phyloP scores from a whole-genome alignment of 768 basidiomycete species.

The Boletus rubescentipes region DNA sequence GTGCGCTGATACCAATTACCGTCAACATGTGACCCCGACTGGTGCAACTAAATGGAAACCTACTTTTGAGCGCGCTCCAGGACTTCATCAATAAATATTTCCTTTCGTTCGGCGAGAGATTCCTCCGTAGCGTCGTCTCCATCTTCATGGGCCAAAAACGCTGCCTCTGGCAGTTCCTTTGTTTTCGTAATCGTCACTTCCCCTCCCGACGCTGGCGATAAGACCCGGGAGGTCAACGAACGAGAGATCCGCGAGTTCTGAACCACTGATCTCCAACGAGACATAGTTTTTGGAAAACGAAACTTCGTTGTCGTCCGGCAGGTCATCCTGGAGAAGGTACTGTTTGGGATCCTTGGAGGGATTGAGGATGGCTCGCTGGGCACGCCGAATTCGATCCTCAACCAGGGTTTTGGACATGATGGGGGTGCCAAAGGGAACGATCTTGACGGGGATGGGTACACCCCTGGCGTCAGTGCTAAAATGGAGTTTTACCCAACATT shows the following conservation, averaged over 20 bases:
- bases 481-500: conserved; percentile 49
- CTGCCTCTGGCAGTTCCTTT: conserved; percentile 8
- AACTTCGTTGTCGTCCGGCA: conserved; percentile 15
- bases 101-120: not conserved
- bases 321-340: conserved; percentile 16
- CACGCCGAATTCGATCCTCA: conserved; percentile 65
- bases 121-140: conserved; percentile 8
- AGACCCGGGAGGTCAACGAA: conserved; percentile 67
- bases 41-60: no score
- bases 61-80: conserved; percentile 46
- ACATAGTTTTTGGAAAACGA: conserved; percentile 58
- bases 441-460: conserved; percentile 37
- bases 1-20: conserved; percentile 43
- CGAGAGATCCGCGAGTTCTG: conserved; percentile 59
- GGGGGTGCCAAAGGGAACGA: conserved; percentile 43
- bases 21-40: not conserved
- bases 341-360: conserved; percentile 34
- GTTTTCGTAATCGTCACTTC: conserved; percentile 48
- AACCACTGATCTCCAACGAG: conserved; percentile 57
- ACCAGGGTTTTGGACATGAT: conserved; percentile 55
- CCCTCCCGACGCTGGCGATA: conserved; percentile 53
- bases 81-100: conserved; percentile 55
- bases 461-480: conserved; percentile 42
- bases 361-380: conserved; percentile 65
- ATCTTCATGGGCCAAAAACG: conserved; percentile 45